Evolutionary conservation across 2,329 filamentous ascomycete species (phyloP), one percentile per base, ranked within the genome.

Genomic region (Fusarium euwallaceae): DNA sequence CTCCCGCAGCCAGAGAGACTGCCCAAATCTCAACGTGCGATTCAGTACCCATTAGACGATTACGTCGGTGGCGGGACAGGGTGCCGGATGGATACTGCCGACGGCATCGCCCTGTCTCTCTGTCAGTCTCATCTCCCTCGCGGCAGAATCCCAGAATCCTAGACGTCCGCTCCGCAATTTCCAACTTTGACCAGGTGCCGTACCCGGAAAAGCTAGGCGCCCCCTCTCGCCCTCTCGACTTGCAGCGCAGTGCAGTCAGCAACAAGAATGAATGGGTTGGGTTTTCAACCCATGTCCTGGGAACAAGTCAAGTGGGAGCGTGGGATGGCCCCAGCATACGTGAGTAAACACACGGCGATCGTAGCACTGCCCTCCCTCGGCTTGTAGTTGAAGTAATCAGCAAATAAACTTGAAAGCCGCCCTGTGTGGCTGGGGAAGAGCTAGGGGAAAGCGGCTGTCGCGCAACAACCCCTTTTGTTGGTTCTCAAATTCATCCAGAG

Each of bases 1-100:
- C 67, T 67, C 69, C 73, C 58, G 34, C 67, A 62, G 41, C 32
- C 65, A 70, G 61, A 60, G 41, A 22, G 10, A 61, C 43, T 62
- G 61, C 29, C 22, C 12, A 66, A 65, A 75, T 64, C 59, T 53
- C 66, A 71, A 73, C 51, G 55, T 72, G 64, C 69, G 67, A 78
- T 75, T 77, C 75, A 74, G 70, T 36, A 53, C 61, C 45, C 63
- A 51, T 48, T 45, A 63, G 65, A 24, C 34, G 41, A 72, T 79
- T 79, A 78, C 77, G 77, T 79, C 76, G 77, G 77, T 79, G 77
- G 77, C 77, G 71, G 77, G 36, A 55, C 55, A 51, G 66, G 66
- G 61, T 75, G 65, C 76, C 77, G 71, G 70, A 73, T 72, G 59
- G 64, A 66, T 55, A 61, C 59, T 79, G 77, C 77, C 77, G 77